Conservation (phyloP, 116 monocot genomes). For the Posidonia oceanica region DNA sequence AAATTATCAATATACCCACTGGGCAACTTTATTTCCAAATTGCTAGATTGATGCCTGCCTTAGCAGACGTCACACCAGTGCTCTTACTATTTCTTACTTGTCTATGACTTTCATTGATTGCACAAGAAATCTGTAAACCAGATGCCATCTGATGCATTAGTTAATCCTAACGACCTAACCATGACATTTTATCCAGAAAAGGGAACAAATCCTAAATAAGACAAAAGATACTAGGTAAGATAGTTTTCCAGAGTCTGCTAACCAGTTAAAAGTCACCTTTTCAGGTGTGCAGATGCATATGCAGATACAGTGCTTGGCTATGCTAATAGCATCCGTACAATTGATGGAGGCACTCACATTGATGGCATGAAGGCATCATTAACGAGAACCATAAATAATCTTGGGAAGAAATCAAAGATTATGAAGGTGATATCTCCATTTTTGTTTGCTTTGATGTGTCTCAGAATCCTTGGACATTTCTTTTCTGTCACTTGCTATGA, state of each 20-base stretch:
- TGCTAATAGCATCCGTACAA: slow-evolving; percentile 92
- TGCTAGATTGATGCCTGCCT: too few relatives aligned
- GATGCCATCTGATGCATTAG: too few relatives aligned
- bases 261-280: background rate
- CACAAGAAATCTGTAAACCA: too few relatives aligned
- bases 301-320: slow-evolving; percentile 93
- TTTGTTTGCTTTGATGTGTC: background rate
- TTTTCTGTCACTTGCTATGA: background rate
- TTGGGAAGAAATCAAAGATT: slow-evolving; percentile 75
- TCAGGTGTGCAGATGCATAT: slow-evolving; percentile 93
- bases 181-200: too few relatives aligned
- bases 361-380: slow-evolving; percentile 94
- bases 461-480: background rate
- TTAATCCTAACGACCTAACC: too few relatives aligned
- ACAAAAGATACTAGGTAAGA: too few relatives aligned
- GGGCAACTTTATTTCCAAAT: too few relatives aligned
- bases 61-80: too few relatives aligned
- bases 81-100: too few relatives aligned
- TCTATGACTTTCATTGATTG: too few relatives aligned
- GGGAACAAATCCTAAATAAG: too few relatives aligned
- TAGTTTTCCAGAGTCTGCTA: background rate
- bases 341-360: slow-evolving; percentile 98
- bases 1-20: too few relatives aligned
- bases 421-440: slow-evolving; percentile 51
- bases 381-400: slow-evolving; percentile 86